Conservation (phyloP, 306 rosid species). For the Aeschynomene evenia region DNA sequence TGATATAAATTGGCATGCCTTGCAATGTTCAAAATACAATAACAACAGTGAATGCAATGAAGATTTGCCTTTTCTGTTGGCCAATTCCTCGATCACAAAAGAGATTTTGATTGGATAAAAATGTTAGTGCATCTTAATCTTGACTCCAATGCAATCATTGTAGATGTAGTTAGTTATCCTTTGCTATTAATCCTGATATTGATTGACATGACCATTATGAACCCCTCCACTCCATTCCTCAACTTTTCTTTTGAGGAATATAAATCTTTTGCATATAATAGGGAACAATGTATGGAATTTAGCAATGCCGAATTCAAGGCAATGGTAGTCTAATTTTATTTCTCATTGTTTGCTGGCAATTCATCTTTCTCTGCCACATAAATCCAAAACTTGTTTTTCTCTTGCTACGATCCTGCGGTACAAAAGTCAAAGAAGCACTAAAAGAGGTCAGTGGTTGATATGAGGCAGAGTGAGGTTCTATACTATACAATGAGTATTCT, state of each 20-base stretch:
- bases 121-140: slow-evolving; percentile 5
- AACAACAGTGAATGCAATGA: slow-evolving; percentile 28
- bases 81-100: slow-evolving; percentile 4
- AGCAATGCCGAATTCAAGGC: slow-evolving; percentile 7
- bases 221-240: background rate
- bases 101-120: slow-evolving; percentile 30
- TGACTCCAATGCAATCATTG: background rate
- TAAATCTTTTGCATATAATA: background rate
- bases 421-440: background rate
- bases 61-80: slow-evolving; percentile 30
- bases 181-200: background rate
- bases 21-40: slow-evolving; percentile 12
- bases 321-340: slow-evolving; percentile 19
- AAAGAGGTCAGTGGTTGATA: background rate
- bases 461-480: background rate
- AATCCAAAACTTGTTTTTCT: too few relatives aligned
- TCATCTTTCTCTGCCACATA: background rate
- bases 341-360: background rate
- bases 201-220: background rate
- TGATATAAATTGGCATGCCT: slow-evolving; percentile 27
- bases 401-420: background rate
- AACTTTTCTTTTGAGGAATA: slow-evolving; percentile 15
- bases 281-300: background rate
- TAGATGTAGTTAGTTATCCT: background rate
- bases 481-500: background rate